Base-by-base conservation (phyloP, 441 rosid species). In the Gossypium schwendimanii region DNA sequence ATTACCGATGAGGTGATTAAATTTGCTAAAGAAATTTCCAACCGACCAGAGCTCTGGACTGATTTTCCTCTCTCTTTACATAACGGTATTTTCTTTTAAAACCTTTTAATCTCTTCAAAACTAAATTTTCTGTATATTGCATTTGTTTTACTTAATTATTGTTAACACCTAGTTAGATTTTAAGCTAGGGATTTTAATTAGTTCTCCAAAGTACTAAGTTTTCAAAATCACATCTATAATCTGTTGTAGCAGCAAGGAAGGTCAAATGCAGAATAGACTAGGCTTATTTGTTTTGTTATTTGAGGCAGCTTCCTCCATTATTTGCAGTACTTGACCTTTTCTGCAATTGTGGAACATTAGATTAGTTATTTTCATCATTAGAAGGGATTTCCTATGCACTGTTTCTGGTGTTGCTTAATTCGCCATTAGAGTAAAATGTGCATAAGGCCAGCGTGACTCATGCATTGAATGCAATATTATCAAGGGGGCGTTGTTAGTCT, bases 1-100 rank as follows among this genome's bases (percentile, higher is more conserved):
- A 85, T 88, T 57, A 77, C 87, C 12, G 84, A 77, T 24, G 88
- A 83, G 45, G 82, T 85, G 54, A 70, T 90, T 60, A 86, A 75
- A 21, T 87, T 90, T 31, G 88, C 85, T 14, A 64, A 58, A 64
- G 78, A 87, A 75, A 85, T 90, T 72, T 80, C 89, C 0, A 45
- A 4, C 6, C 76, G 87, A 68, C 84, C 95, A 0, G 87, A 83
- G 50, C 84, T 82, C 70, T 90, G 92, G 95, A 85, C 82, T 17
- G 91, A 85, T 76, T 90, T 88, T 47, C 92, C 95, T 2, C 65
- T 85, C 39, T 59, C 87, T 0, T 76, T 85, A 14, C 75, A 72
- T 26, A 45, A 73, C 62, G 94, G 91, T 87, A 86, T 10, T 39
- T 45, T 2, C 45, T 58, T 67, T 39, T 39, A 39, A 39, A 39